Evolutionary conservation across 2,329 filamentous ascomycete genomes (phyloP).

Genomic region (Pseudogymnoascus sp.): DNA sequence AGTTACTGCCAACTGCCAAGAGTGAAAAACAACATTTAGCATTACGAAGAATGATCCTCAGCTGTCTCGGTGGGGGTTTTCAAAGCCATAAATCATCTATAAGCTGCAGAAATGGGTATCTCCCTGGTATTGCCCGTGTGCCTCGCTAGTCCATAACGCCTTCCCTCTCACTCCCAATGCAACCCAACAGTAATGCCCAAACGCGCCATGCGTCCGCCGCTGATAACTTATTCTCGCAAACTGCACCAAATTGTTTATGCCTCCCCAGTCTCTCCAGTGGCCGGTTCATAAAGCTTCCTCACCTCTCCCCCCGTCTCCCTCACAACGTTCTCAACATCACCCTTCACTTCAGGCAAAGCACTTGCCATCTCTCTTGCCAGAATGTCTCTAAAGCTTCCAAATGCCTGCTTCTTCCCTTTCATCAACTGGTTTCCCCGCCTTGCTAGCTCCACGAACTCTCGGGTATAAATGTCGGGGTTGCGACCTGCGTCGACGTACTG

Average conservation of each 20-base stretch:
- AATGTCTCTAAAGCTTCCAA: conserved; percentile 52
- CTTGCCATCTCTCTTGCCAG: conserved; percentile 38
- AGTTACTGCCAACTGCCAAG: not conserved
- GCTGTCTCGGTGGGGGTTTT: not conserved
- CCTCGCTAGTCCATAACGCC: conserved; percentile 9
- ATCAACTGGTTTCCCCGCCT: conserved; percentile 59
- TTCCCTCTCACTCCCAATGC: not conserved
- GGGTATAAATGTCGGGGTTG: conserved; percentile 67
- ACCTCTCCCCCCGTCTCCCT: conserved; percentile 21
- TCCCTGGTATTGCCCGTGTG: not conserved
- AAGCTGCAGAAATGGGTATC: not conserved
- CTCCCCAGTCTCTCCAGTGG: not conserved
- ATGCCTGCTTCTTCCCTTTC: conserved; percentile 56
- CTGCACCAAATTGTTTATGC: not conserved
- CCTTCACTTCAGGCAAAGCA: conserved; percentile 26
- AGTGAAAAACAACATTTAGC: not conserved
- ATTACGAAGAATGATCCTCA: not conserved
- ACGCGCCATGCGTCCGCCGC: not conserved
- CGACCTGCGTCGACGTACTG: conserved; percentile 64
- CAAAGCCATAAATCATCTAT: not conserved
- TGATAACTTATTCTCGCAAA: not conserved
- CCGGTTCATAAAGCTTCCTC: not conserved
- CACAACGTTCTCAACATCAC: conserved; percentile 25
- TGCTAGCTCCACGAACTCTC: conserved; percentile 65
- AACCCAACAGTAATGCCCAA: conserved; percentile 3